A percentile compares a stretch with the other conserved stretches of the same genome.
Conservation (phyloP, 352 stramenopile species). For the Globisporangium camurandrum region DNA sequence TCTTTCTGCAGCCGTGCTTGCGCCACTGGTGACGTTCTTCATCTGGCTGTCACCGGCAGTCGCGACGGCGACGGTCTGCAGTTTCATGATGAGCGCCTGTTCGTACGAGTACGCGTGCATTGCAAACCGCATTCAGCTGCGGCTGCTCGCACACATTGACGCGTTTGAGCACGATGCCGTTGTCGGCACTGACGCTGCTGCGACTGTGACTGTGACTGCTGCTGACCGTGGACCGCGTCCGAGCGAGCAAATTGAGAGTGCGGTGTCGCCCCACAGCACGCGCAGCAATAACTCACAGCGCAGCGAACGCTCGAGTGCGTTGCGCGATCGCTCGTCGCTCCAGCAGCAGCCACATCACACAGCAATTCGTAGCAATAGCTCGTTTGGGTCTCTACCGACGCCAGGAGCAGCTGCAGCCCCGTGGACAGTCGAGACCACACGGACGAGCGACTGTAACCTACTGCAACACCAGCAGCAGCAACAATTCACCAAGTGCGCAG, state of each 20-base stretch:
- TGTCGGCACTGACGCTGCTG: neutral
- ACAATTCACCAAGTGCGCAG: constrained; percentile 20
- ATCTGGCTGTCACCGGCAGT: constrained; percentile 65
- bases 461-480: neutral
- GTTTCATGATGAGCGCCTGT: constrained; percentile 50
- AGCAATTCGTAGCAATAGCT: neutral
- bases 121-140: constrained; percentile 49
- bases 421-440: neutral
- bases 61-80: constrained; percentile 58
- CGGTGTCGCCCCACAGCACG: constrained; percentile 22
- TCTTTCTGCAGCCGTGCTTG: constrained; percentile 51
- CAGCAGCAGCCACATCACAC: neutral
- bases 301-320: neutral
- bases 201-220: neutral
- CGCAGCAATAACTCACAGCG: constrained; percentile 11
- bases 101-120: constrained; percentile 77
- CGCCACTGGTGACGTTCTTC: constrained; percentile 59
- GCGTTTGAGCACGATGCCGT: constrained; percentile 14
- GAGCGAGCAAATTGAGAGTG: constrained; percentile 13
- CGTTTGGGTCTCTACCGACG: too few relatives aligned
- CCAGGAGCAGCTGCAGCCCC: too few relatives aligned
- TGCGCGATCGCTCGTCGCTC: constrained; percentile 2
- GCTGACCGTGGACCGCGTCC: neutral
- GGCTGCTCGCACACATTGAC: constrained; percentile 28
- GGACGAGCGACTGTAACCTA: neutral